These are phyloP conservation scores for Hygrocybe coccinea DNA, from an alignment of 768 basidiomycete species.

Conservation along the genomic window DNA sequence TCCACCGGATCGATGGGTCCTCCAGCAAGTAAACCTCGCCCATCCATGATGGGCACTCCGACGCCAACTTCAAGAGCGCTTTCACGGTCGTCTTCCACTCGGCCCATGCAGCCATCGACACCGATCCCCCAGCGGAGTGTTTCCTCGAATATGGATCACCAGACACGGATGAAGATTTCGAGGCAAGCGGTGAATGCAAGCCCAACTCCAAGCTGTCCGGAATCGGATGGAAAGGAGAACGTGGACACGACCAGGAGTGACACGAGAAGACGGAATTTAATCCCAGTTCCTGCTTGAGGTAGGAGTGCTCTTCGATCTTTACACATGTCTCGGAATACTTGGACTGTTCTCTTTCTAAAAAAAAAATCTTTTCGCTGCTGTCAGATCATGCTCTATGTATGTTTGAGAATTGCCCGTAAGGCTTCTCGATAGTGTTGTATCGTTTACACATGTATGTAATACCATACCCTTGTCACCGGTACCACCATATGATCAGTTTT, in stretches of 20 bases:
- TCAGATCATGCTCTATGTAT: no score
- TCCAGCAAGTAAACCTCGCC: constrained; percentile 36
- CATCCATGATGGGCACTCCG: constrained; percentile 35
- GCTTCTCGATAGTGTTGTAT: no score
- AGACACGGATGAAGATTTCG: constrained; percentile 29
- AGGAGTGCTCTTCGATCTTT: neutral
- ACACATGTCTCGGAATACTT: neutral
- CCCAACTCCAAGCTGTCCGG: constrained; percentile 37
- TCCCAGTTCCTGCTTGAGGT: constrained; percentile 30
- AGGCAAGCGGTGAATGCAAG: constrained; percentile 33
- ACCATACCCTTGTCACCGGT: no score
- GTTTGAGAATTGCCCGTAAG: no score
- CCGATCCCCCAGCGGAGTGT: constrained; percentile 35
- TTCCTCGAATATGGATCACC: constrained; percentile 18
- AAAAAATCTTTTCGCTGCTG: neutral
- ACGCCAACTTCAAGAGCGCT: constrained; percentile 35
- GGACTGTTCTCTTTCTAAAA: neutral
- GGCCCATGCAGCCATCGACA: constrained; percentile 26
- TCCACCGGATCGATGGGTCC: constrained; percentile 48
- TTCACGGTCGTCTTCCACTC: constrained; percentile 30
- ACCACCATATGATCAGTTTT: no score
- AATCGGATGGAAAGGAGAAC: constrained; percentile 60
- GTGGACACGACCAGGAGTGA: constrained; percentile 27
- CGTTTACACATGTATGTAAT: no score
- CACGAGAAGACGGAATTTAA: constrained; percentile 28